Base-by-base conservation (phyloP, 164 flowering plant genomes). In the Chimonanthus salicifolius region DNA sequence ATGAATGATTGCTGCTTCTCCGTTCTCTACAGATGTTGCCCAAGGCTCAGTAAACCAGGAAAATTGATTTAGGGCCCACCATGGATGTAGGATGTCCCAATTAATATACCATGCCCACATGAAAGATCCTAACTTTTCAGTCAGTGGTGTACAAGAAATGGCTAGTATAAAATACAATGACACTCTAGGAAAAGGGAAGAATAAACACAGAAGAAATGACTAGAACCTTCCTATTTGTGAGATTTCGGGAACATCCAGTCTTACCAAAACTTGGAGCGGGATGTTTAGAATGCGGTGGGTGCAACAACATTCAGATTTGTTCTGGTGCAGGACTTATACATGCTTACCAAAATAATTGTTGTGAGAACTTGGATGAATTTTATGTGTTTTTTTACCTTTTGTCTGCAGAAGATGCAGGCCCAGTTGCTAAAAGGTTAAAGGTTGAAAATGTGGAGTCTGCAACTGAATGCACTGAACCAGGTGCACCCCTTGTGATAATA, bases 351-450 rank as follows among this genome's bases (percentile, higher is more conserved):
- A 54, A 9, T 54, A 11, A 54, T 54, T 54, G 33, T 1, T 33
- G 33, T 63, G 45, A 46, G 66, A 67, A 13, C 16, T 46, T 49
- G 16, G 49, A 68, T 62, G 44, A n/a, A 16, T 18, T 49, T n/a
- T 47, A 2, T 50, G 7, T 51, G 16, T 8, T 43, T 68, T 72
- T 49, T 50, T 33, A 33, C 64, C 62, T 63, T 16, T 62, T 80
- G 46, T 43, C 74, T 84, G 80, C 89, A 92, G 96, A 89, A 80
- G 87, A 77, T 71, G 68, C 88, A 7, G 75, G 76, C 74, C 84
- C 80, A 79, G 80, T 72, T 68, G 69, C 93, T 60, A 94, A 94
- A 78, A 82, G 84, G 71, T 16, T 62, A 58, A 91, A 89, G 81
- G 84, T 65, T 3, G 15, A 76, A 65, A 91, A 82, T 9, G 84